Evolutionary conservation across 148 eudicot species (phyloP).

Genomic region (Camellia granthamiana): DNA sequence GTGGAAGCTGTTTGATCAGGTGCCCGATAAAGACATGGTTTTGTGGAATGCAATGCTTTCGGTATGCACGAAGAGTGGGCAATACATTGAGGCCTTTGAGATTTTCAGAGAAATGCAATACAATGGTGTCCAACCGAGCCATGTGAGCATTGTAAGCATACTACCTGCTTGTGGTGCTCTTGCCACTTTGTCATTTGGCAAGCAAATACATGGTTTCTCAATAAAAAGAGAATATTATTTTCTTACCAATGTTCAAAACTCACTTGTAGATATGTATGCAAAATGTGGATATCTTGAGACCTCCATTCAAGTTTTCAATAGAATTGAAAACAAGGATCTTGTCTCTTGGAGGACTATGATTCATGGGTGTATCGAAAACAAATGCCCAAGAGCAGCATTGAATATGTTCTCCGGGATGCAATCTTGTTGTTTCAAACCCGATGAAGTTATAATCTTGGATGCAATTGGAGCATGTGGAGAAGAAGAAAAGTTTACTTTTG

Average conservation of each 20-base stretch:
- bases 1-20: constrained; percentile 39
- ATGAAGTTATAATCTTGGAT: constrained; percentile 40
- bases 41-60: constrained; percentile 69
- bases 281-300: constrained; percentile 46
- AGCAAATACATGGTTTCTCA: constrained; percentile 51
- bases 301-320: constrained; percentile 33
- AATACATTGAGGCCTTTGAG: constrained; percentile 39
- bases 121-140: constrained; percentile 41
- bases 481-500: constrained; percentile 29
- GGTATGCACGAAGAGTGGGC: constrained; percentile 39
- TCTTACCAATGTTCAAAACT: constrained; percentile 44
- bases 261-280: constrained; percentile 62
- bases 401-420: constrained; percentile 31
- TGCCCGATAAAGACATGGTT: constrained; percentile 45
- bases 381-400: constrained; percentile 36
- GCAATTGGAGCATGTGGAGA: constrained; percentile 39
- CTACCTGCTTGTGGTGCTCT: constrained; percentile 64
- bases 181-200: constrained; percentile 36
- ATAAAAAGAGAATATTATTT: constrained; percentile 27
- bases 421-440: constrained; percentile 26
- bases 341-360: constrained; percentile 66
- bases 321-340: constrained; percentile 38
- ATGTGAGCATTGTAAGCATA: constrained; percentile 45
- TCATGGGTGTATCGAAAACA: constrained; percentile 46
- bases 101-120: constrained; percentile 44